Conservation (phyloP, 2,329 filamentous ascomycete species). For the Trichoderma asperellum region DNA sequence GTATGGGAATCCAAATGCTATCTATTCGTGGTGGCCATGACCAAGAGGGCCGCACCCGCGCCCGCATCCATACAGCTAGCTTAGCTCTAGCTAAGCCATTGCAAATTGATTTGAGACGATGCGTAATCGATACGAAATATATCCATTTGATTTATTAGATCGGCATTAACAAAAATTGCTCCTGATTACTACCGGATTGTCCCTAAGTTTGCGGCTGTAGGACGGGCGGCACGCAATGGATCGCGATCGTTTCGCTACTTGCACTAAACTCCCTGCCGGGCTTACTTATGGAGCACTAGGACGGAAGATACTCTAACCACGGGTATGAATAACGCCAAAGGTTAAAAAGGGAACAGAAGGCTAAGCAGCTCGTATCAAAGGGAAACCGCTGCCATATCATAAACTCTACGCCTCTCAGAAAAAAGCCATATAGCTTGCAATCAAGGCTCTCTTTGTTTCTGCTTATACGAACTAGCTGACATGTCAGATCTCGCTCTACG, state of each 20-base stretch:
- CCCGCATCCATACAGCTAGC: not conserved
- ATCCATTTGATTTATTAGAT: not conserved
- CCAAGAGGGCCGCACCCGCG: not conserved
- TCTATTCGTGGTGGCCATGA: too few relatives aligned
- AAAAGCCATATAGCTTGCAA: not conserved
- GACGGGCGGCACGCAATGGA: constrained; percentile 8
- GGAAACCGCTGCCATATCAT: constrained; percentile 2
- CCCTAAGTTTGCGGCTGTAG: not conserved
- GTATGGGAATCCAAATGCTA: too few relatives aligned
- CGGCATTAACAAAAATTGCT: not conserved
- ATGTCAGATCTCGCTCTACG: constrained; percentile 36
- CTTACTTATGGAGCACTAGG: not conserved
- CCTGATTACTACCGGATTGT: not conserved
- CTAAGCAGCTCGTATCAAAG: not conserved
- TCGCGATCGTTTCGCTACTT: not conserved
- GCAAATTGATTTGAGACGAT: not conserved
- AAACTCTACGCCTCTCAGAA: constrained; percentile 13
- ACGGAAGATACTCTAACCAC: not conserved
- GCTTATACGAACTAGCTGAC: constrained; percentile 30
- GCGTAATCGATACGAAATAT: not conserved
- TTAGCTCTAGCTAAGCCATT: not conserved
- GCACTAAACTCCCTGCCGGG: not conserved
- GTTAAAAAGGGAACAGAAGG: constrained; percentile 16
- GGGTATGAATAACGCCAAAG: not conserved
- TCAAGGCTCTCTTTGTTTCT: not conserved